These are phyloP conservation scores for Ceriops tagal DNA, from an alignment of 345 rosid species.

Conservation along the genomic window DNA sequence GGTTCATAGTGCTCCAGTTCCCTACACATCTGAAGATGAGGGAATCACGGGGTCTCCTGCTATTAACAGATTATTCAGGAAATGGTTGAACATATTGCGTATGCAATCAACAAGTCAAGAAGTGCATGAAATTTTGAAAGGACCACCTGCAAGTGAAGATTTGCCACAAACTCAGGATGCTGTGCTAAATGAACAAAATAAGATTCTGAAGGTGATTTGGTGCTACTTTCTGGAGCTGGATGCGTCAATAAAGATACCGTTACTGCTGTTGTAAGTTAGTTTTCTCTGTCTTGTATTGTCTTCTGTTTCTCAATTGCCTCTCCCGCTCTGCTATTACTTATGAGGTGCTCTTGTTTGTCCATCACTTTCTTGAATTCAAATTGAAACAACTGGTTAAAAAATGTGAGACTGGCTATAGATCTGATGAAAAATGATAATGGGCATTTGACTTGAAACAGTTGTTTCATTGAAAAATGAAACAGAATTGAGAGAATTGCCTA, in stretches of 20 bases:
- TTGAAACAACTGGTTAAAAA: not conserved
- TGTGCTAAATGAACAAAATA: slow-evolving; percentile 29
- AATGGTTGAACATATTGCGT: slow-evolving; percentile 65
- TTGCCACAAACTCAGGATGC: slow-evolving; percentile 25
- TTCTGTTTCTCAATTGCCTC: not conserved
- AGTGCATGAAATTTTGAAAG: slow-evolving; percentile 47
- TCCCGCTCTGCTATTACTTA: not conserved
- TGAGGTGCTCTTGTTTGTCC: not conserved
- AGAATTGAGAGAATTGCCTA: not conserved
- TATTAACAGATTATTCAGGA: slow-evolving; percentile 70
- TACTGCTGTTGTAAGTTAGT: slow-evolving; percentile 72
- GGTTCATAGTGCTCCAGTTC: slow-evolving; percentile 52
- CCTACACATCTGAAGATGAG: slow-evolving; percentile 59
- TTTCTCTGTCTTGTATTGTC: not conserved
- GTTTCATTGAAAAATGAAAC: not conserved
- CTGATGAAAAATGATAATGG: not conserved
- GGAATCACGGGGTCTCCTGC: slow-evolving; percentile 58
- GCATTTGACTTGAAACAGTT: not conserved
- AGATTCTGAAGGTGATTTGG: slow-evolving; percentile 44
- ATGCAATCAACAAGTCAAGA: slow-evolving; percentile 53
- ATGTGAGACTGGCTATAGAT: not conserved
- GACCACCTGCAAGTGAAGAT: slow-evolving; percentile 33
- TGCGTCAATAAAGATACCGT: slow-evolving; percentile 63
- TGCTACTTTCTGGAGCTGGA: slow-evolving; percentile 62
- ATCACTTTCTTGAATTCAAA: not conserved